Conservation (phyloP, 345 rosid species). For the Raphanus raphanistrum region DNA sequence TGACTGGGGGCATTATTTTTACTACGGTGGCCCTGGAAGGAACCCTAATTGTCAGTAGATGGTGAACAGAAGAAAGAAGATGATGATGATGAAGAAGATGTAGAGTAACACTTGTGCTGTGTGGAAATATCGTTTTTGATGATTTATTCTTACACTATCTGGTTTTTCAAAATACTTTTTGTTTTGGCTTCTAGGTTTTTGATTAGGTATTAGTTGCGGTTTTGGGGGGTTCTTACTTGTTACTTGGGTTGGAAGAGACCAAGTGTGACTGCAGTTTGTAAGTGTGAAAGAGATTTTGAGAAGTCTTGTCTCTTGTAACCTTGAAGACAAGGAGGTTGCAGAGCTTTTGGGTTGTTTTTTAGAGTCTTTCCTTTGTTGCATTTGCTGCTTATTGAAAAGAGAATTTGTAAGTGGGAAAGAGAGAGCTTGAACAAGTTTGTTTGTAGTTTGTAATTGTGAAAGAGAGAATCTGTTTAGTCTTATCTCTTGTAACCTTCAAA, state of each 20-base stretch:
- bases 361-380: conserved; percentile 8
- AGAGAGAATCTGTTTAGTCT: conserved; percentile 14
- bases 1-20: conserved; percentile 65
- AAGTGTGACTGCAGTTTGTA: not conserved
- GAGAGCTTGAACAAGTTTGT: not conserved
- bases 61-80: conserved; percentile 16
- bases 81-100: conserved; percentile 3
- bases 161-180: not conserved
- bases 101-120: conserved; percentile 1
- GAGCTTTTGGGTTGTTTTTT: conserved; percentile 15
- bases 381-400: conserved; percentile 7
- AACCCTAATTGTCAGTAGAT: conserved; percentile 57
- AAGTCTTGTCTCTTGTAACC: not conserved
- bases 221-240: not conserved
- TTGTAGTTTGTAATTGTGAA: conserved; percentile 18
- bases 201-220: conserved; percentile 23
- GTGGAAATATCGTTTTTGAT: conserved; percentile 35
- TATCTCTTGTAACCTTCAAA: conserved; percentile 1
- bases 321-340: not conserved
- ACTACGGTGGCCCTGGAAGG: conserved; percentile 73
- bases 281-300: conserved; percentile 29
- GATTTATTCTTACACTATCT: conserved; percentile 36
- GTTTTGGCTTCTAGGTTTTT: conserved; percentile 22
- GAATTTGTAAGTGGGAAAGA: not conserved
- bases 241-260: conserved; percentile 13